Evolutionary conservation across 2,329 filamentous ascomycete species (phyloP).

Genomic region (Sporothrix inflata): DNA sequence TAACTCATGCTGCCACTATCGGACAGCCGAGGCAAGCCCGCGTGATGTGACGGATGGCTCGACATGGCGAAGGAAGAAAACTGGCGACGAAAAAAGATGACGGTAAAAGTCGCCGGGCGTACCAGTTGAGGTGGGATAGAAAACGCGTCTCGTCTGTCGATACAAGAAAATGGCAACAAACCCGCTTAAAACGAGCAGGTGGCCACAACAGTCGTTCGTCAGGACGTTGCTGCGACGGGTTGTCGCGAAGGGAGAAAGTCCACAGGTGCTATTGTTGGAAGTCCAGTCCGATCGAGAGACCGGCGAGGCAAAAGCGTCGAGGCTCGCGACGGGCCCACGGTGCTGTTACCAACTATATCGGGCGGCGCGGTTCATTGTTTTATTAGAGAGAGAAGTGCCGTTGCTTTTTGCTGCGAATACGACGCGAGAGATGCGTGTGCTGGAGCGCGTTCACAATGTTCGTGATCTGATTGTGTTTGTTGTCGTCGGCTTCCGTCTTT

Average conservation of each 20-base stretch:
- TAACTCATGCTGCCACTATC: constrained; percentile 31
- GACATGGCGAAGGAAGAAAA: constrained; percentile 15
- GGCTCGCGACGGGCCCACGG: constrained; percentile 12
- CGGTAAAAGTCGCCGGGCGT: not conserved
- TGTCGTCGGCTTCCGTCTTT: not conserved
- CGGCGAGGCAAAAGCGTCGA: not conserved
- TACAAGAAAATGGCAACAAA: too few species aligned
- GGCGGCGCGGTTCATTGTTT: constrained; percentile 5
- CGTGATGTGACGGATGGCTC: constrained; percentile 25
- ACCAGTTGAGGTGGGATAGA: not conserved
- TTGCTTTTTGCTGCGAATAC: too few species aligned
- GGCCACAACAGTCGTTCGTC: too few species aligned
- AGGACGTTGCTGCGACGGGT: not conserved
- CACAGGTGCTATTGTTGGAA: not conserved
- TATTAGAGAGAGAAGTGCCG: not conserved
- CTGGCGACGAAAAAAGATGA: not conserved
- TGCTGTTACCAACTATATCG: not conserved
- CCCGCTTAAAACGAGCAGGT: too few species aligned
- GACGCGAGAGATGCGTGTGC: not conserved
- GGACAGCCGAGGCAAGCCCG: constrained; percentile 31
- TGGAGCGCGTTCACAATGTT: not conserved
- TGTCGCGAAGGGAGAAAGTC: not conserved
- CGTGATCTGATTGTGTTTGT: not conserved
- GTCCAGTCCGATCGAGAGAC: too few species aligned
- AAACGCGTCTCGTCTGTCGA: not conserved